Conservation (phyloP, 2,329 filamentous ascomycete species). For the Dactylellina sp. region DNA sequence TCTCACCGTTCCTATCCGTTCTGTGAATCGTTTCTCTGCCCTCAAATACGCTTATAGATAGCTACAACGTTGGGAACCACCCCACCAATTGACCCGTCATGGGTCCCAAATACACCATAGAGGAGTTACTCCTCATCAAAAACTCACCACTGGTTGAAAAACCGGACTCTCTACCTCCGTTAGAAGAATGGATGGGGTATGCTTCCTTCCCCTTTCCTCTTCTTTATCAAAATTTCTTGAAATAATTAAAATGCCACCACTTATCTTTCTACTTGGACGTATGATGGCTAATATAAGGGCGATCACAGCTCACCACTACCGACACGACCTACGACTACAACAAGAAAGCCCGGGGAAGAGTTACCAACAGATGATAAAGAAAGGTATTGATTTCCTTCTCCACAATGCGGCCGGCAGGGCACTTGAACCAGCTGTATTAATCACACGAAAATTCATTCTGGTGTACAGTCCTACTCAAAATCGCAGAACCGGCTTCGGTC, state of each 20-base stretch:
- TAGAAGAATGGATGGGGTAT: slow-evolving; percentile 71
- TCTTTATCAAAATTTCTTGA: neutral
- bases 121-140: slow-evolving; percentile 66
- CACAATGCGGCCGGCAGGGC: no score
- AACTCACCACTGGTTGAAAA: slow-evolving; percentile 68
- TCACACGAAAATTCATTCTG: neutral
- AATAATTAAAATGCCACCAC: neutral
- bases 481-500: slow-evolving; percentile 56
- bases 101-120: slow-evolving; percentile 65
- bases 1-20: slow-evolving; percentile 11
- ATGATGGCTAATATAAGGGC: slow-evolving; percentile 27
- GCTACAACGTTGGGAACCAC: slow-evolving; percentile 21
- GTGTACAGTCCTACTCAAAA: slow-evolving; percentile 7
- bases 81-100: slow-evolving; percentile 53
- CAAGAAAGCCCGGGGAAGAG: slow-evolving; percentile 50
- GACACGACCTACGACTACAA: slow-evolving; percentile 48
- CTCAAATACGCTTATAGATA: slow-evolving; percentile 5
- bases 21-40: neutral
- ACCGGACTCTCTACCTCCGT: slow-evolving; percentile 69
- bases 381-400: slow-evolving; percentile 24
- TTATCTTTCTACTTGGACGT: neutral
- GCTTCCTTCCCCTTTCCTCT: slow-evolving; percentile 20
- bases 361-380: slow-evolving; percentile 46
- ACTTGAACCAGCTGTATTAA: neutral
- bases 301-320: slow-evolving; percentile 46